Evolutionary conservation across 2,329 filamentous ascomycete genomes (phyloP).

Genomic region (Cladorrhinum sp.): DNA sequence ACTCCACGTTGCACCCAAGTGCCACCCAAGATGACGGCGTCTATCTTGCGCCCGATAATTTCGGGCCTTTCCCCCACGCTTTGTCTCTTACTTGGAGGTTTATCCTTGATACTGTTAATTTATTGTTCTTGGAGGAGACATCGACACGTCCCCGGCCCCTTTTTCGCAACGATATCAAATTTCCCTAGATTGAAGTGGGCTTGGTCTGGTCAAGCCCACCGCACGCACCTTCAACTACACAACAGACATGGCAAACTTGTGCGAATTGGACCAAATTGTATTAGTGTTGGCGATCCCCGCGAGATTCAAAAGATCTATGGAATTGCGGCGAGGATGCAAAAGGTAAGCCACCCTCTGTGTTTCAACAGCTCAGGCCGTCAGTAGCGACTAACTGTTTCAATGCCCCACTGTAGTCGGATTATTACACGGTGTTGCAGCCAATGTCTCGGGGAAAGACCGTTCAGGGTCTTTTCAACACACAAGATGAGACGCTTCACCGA

Average conservation of each 20-base stretch:
- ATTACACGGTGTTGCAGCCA: conserved; percentile 24
- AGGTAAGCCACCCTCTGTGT: conserved; percentile 6
- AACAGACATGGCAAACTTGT: conserved; percentile 15
- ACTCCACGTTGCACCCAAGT: not conserved
- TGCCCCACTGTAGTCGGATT: conserved; percentile 23
- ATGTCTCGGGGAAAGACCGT: conserved; percentile 22
- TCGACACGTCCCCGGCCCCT: conserved; percentile 12
- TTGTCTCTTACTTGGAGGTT: not conserved
- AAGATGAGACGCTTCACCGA: conserved; percentile 25
- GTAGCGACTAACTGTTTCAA: not conserved
- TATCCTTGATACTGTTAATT: not conserved
- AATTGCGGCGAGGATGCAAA: conserved; percentile 4
- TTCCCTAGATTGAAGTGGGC: conserved; percentile 8
- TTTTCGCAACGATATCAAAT: conserved; percentile 11
- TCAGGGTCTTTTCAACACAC: conserved; percentile 26
- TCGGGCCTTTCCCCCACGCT: not conserved
- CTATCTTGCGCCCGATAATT: not conserved
- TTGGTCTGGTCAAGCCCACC: conserved; percentile 11
- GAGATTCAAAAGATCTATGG: conserved; percentile 18
- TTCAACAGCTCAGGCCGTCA: not conserved
- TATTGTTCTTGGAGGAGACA: conserved; percentile 6
- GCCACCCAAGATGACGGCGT: not conserved
- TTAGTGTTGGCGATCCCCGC: conserved; percentile 15
- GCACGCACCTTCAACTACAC: conserved; percentile 15
- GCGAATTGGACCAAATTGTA: conserved; percentile 16